A percentile compares a stretch with the other conserved stretches of the same genome.
Conservation (phyloP, 2,329 filamentous ascomycete genomes). For the Penicillium sp. region DNA sequence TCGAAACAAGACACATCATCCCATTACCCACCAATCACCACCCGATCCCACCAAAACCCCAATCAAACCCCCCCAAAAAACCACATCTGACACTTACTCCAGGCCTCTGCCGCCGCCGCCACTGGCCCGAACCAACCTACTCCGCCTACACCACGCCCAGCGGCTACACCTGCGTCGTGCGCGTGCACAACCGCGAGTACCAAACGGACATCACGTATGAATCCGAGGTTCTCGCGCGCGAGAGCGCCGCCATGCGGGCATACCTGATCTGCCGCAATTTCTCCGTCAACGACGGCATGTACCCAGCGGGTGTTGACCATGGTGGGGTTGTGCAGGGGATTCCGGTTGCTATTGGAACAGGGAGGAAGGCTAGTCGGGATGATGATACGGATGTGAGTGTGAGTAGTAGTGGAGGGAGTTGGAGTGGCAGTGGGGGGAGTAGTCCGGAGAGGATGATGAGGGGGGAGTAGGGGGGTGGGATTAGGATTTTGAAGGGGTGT, state of each 20-base stretch:
- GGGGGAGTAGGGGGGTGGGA: neutral
- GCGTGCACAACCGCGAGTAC: slow-evolving; percentile 96
- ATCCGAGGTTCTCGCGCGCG: slow-evolving; percentile 78
- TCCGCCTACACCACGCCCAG: slow-evolving; percentile 72
- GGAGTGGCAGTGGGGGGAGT: slow-evolving; percentile 59
- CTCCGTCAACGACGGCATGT: slow-evolving; percentile 94
- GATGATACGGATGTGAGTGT: slow-evolving; percentile 50
- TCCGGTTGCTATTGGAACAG: slow-evolving; percentile 65
- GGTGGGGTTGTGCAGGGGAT: slow-evolving; percentile 61
- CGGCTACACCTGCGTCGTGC: slow-evolving; percentile 85
- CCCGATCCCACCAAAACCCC: no score
- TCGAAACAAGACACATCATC: neutral
- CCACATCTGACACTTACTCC: slow-evolving; percentile 6
- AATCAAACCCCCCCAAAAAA: no score
- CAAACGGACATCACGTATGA: slow-evolving; percentile 85
- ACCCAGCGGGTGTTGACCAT: slow-evolving; percentile 57
- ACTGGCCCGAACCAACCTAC: slow-evolving; percentile 90
- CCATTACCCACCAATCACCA: neutral
- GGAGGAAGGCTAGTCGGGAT: slow-evolving; percentile 52
- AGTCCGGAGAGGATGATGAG: slow-evolving; percentile 44
- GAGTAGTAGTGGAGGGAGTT: slow-evolving; percentile 52
- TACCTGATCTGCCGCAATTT: slow-evolving; percentile 99
- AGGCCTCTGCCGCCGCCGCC: slow-evolving; percentile 93
- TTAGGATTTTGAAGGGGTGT: neutral
- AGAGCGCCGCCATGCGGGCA: slow-evolving; percentile 91